A percentile compares a stretch with the other conserved stretches of the same genome.
These are phyloP conservation scores for Ilex aquifolium DNA, from an alignment of 257 asterid species.

Conservation along the genomic window DNA sequence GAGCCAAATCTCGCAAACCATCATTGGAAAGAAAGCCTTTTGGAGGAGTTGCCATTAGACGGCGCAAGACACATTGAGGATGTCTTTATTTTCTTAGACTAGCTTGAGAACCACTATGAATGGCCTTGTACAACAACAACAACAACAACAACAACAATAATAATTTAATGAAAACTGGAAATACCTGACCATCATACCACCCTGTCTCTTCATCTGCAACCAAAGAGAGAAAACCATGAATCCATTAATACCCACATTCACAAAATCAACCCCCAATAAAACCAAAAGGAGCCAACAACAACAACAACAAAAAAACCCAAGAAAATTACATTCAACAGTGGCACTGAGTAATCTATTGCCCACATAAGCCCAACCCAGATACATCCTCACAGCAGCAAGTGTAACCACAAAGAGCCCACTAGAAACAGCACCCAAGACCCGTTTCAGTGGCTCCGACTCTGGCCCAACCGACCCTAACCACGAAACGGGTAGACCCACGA, in stretches of 20 bases:
- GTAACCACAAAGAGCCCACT: conserved; percentile 66
- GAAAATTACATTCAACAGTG: conserved; percentile 72
- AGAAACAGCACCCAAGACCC: conserved; percentile 39
- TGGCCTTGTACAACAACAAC: too few relatives aligned
- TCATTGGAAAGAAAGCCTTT: too few relatives aligned
- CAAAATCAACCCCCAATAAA: not conserved
- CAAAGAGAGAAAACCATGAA: not conserved
- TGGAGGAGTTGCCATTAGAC: too few relatives aligned
- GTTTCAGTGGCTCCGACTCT: conserved; percentile 50
- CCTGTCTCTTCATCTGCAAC: conserved; percentile 95
- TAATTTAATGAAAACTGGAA: not conserved
- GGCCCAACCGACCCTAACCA: conserved; percentile 75
- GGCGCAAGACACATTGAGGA: too few relatives aligned
- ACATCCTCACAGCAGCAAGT: conserved; percentile 82
- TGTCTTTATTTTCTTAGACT: too few relatives aligned
- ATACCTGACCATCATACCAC: conserved; percentile 98
- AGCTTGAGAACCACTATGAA: too few relatives aligned
- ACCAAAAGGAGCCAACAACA: not conserved
- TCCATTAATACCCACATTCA: not conserved
- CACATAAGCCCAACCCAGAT: conserved; percentile 95
- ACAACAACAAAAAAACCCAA: not conserved
- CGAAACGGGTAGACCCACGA: conserved; percentile 79
- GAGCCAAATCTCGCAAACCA: too few relatives aligned
- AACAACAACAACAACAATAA: too few relatives aligned
- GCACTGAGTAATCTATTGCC: conserved; percentile 85